Evolutionary conservation across 163 green algal genomes (phyloP), one percentile per base, ranked within the genome.

Genomic region (Scenedesmus sp.): DNA sequence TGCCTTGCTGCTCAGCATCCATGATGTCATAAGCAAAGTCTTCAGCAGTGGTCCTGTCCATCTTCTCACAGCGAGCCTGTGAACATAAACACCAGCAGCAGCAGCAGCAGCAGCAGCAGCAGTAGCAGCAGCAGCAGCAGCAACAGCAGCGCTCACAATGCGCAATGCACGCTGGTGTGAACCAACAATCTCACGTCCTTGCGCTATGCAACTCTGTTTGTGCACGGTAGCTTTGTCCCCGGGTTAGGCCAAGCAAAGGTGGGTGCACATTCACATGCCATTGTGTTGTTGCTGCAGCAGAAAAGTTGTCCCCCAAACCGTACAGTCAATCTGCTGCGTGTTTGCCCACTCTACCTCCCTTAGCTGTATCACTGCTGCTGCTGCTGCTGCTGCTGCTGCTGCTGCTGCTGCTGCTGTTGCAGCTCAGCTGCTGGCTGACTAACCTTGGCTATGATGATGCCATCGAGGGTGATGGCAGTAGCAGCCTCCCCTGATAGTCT

Each of bases 381-480:
- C 34, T 13, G 66, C 66, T 76, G 20, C 66, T n/a, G 8, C 23
- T 46, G 70, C 77, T 34, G 6, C 12, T 13, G 23, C 34, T 57
- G 26, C 15, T 84, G 77, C 9, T 84, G 26, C 15, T 59, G 46
- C 77, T 62, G 34, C 52, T 62, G 15, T 6, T 52, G 13, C 46
- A 3, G 57, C 60, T 23, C 57, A 3, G 18, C 3, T 12, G 18
- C 46, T 1, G n/a, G 34, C 26, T 46, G 34, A 46, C 86, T 10
- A 13, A 87, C 88, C 88, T 92, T 92, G 16, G 88, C 81, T 15
- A 92, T n/a, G 7, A 92, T 74, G 81, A 89, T 16, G n/a, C 66
- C 62, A 3, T 92, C 88, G 3, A 92, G 52, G 4, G 88, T 92
- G 16, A 92, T 92, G 4, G 70, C 70, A 8, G 77, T 52, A 4